phyloP scores from a whole-genome alignment of 108 stramenopile genomes.

The Skeletonema grethae region DNA sequence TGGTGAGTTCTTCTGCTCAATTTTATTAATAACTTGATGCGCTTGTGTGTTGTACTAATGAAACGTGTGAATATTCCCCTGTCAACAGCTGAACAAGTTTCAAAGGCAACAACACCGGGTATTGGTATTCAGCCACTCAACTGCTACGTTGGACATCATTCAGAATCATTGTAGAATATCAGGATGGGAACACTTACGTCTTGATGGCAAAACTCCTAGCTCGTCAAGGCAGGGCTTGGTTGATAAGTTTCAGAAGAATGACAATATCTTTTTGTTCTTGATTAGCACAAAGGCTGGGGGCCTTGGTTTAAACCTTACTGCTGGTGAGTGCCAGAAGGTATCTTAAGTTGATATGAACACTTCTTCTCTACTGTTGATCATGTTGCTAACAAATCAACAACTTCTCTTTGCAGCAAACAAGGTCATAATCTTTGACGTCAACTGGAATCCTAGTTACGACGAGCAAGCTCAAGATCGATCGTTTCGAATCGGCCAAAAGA shows the following conservation, averaged over 20 bases:
- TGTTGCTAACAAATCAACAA: constrained; percentile 13
- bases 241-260: constrained; percentile 80
- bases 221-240: constrained; percentile 67
- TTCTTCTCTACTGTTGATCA: constrained; percentile 52
- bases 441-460: constrained; percentile 88
- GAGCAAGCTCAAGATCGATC: constrained; percentile 81
- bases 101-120: constrained; percentile 55
- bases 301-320: constrained; percentile 82
- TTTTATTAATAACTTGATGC: constrained; percentile 6
- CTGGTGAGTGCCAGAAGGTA: constrained; percentile 21
- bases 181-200: constrained; percentile 73
- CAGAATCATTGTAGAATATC: constrained; percentile 51
- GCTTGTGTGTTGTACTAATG: neutral
- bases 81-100: constrained; percentile 27
- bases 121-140: constrained; percentile 92
- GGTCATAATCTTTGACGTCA: constrained; percentile 75
- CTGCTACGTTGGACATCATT: constrained; percentile 86
- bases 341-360: constrained; percentile 35
- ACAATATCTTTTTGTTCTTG: constrained; percentile 70
- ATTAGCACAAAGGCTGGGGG: constrained; percentile 92
- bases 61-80: neutral
- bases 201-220: constrained; percentile 87
- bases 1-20: neutral
- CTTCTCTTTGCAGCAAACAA: constrained; percentile 55
- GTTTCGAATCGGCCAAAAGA: constrained; percentile 88